Evolutionary conservation across 768 basidiomycete genomes (phyloP), one percentile per base, ranked within the genome.

Genomic region (Boletus tomentosulus): DNA sequence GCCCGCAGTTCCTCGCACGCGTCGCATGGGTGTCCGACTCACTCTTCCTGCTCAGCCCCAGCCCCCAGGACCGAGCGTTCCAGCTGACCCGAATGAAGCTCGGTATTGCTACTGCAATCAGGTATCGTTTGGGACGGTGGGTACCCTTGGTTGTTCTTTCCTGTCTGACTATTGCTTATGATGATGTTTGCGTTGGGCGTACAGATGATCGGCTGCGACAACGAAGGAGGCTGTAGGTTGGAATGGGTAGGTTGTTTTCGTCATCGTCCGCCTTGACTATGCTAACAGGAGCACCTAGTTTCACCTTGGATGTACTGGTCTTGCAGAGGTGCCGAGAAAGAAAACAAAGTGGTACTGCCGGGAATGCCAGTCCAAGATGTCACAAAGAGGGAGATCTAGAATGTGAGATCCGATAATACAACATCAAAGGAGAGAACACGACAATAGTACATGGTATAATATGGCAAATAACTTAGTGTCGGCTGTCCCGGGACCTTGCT

Each of bases 131-230:
- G 93, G 92, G 62, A 84, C 87, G 69, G 88, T 88, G 62, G 56
- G 83, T 71, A 13, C 53, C 35, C 41, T 55, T 4, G 46, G 22
- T 50, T 25, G 7, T 31, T 50, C 19, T 35, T 28, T 28, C 10
- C 24, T 39, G 38, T 19, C 38, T 8, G 1, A 34, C 31, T 4
- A 13, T 28, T 9, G 25, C 27, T 28, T 28, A 9, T 30, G 15
- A 16, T 46, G 15, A 30, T 31, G 45, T 19, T 31, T 16, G 27
- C 19, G 9, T 39, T 8, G n/a, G 19, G 19, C 38, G 2, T 22
- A 41, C 43, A 89, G 87, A 93, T 96, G 92, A 85, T 96, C 57
- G 92, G 76, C 15, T 96, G 92, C 63, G 92, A 96, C 65, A 79
- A 80, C 58, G 71, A 75, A 41, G 72, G 76, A 42, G 11, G 5